Base-by-base conservation (phyloP, 2,329 filamentous ascomycete species). In the Xylaria sp. region DNA sequence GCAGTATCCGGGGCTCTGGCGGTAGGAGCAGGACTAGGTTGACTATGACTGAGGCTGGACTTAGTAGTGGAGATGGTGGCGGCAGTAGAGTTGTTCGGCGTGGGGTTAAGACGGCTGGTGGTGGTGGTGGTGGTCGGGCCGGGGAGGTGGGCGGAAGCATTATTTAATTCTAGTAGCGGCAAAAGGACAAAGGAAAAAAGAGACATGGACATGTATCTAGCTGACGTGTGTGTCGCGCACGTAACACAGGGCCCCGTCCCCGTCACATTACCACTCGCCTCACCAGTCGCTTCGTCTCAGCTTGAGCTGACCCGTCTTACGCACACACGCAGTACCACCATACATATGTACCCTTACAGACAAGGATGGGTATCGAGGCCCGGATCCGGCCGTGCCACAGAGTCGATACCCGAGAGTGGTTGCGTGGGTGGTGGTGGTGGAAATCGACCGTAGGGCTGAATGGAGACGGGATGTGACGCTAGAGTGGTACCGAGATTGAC, bases 101-200 rank as follows among this genome's bases (percentile, higher is more conserved):
- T 17, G 59, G 69, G 40, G 63, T 51, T 19, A 37, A 57, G 40
- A 43, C 31, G 43, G 42, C 38, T 14, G 17, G 50, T 45, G 52
- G 63, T 38, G 46, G 57, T 21, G 11, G 61, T n/a, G n/a, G n/a
- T n/a, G n/a, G n/a, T n/a, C n/a, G 54, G 33, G 61, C 52, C 15
- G 57, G 23, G 17, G 55, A 52, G 42, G 53, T 57, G 54, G 66
- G 63, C 42, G 65, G 59, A 52, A 60, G 58, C 65, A 67, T 69
- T 53, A 64, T 65, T 31, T 40, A 49, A 33, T 7, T 25, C 25
- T 23, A 50, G 28, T 1, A 46, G 8, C 9, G 38, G 33, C n/a
- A 25, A 21, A 15, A 33, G n/a, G 21, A 8, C 23, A 56, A 25
- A 19, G 31, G n/a, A 21, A 21, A 17, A 37, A 38, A n/a, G n/a